Evolutionary conservation across 257 asterid genomes (phyloP), one percentile per base, ranked within the genome.

Genomic region (Verbena officinalis): DNA sequence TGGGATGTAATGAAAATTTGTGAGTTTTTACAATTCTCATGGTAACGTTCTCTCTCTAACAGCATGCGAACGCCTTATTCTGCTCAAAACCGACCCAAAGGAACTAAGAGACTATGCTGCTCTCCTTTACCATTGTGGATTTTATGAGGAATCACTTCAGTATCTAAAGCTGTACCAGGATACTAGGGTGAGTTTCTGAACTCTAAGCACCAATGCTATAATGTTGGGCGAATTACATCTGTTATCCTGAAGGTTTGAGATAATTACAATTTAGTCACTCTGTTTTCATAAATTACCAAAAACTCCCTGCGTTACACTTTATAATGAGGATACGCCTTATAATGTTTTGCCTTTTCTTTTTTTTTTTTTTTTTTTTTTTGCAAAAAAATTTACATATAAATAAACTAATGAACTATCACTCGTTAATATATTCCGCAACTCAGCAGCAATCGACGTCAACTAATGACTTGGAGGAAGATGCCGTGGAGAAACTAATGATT

Each of bases 41-140:
- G 62, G 33, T 30, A 63, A 70, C 17, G 24, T 55, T 67, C 33
- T 44, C 55, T 33, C 54, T 77, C 43, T 57, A 42, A 64, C 90
- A 89, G 96, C 96, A 2, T 89, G 93, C 14, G 96, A 89, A 67
- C 96, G 89, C 59, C 96, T 89, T 67, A 82, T 89, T 80, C 68
- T 84, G 70, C 78, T 89, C 62, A 69, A 78, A 70, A 66, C 84
- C 16, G 93, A 84, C 52, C 82, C 86, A 3, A 80, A 67, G 64
- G 95, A 86, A 49, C 72, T 86, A 65, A 79, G 95, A 75, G 96
- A 89, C 75, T 89, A 89, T 49, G 84, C 83, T 7, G 77, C 65
- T 76, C 90, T 89, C 51, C 85, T 89, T 58, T 89, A 89, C 78
- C 96, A 89, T 64, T 89, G 95, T 63, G 96, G 93, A 74, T 80